Conservation (phyloP, 768 basidiomycete genomes). For the Leccinum subgranulosum region DNA sequence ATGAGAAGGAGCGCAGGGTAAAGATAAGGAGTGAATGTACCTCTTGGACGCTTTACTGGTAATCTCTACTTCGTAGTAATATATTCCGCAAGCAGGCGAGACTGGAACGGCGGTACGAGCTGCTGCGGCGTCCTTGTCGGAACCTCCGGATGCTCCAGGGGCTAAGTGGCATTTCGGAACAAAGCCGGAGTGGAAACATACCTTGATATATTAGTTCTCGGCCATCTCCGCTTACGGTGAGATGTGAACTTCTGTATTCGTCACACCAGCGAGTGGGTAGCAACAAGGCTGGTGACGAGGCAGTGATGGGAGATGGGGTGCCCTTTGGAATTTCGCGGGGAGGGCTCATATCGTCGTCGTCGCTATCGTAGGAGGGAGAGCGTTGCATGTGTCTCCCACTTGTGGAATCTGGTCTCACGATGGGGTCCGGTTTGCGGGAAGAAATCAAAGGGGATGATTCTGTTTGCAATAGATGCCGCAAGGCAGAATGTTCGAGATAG, state of each 20-base stretch:
- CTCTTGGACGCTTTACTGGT: slow-evolving; percentile 76
- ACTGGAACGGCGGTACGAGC: slow-evolving; percentile 76
- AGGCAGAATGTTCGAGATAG: slow-evolving; percentile 74
- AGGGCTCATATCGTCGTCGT: slow-evolving; percentile 62
- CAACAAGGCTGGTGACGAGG: slow-evolving; percentile 42
- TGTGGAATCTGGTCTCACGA: slow-evolving; percentile 19
- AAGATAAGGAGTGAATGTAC: slow-evolving; percentile 38
- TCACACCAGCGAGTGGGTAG: slow-evolving; percentile 82
- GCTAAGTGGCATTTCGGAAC: slow-evolving; percentile 2
- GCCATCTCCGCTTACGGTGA: slow-evolving; percentile 68
- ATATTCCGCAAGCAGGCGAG: slow-evolving; percentile 85
- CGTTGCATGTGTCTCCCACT: slow-evolving; percentile 25
- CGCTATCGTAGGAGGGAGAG: slow-evolving; percentile 55
- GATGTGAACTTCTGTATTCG: slow-evolving; percentile 52
- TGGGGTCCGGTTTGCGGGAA: slow-evolving; percentile 37
- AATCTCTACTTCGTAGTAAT: slow-evolving; percentile 92
- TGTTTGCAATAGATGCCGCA: slow-evolving; percentile 67
- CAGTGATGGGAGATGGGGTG: slow-evolving; percentile 19
- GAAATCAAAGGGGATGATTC: slow-evolving; percentile 37
- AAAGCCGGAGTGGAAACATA: slow-evolving; percentile 27
- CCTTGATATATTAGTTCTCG: slow-evolving; percentile 72
- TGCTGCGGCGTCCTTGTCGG: slow-evolving; percentile 82
- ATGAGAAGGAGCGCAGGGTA: slow-evolving; percentile 14
- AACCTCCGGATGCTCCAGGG: slow-evolving; percentile 46
- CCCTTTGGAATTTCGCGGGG: slow-evolving; percentile 38